These are phyloP conservation scores for Cylindrodendrum hubeiense DNA, from an alignment of 2,329 filamentous ascomycete genomes.

Conservation along the genomic window DNA sequence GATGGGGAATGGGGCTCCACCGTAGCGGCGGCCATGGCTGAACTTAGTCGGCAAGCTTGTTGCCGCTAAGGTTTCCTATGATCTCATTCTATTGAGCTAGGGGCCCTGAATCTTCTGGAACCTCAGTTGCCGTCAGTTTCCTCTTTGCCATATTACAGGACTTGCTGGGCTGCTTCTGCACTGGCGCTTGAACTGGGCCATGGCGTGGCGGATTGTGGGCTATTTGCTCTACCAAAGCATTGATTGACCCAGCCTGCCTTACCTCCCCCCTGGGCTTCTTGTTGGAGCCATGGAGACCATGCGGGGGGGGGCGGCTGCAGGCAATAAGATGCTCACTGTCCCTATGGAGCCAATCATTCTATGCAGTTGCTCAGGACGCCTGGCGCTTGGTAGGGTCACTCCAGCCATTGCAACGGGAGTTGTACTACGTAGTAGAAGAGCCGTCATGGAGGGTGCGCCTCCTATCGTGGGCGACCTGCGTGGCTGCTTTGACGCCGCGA, in stretches of 20 bases:
- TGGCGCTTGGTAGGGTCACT: neutral
- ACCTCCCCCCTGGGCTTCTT: neutral
- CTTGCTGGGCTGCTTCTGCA: constrained; percentile 1
- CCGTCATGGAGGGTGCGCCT: constrained; percentile 6
- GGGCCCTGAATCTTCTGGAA: neutral
- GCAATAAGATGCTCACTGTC: neutral
- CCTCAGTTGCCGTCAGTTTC: neutral
- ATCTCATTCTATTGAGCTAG: constrained; percentile 8
- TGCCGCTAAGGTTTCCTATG: constrained; percentile 9
- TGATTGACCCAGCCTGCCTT: constrained; percentile 1
- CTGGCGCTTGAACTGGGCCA: constrained; percentile 7
- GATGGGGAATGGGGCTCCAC: constrained; percentile 7
- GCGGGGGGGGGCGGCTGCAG: neutral
- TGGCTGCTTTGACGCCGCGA: neutral
- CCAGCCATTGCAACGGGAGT: constrained; percentile 3
- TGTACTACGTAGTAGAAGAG: neutral
- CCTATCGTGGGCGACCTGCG: constrained; percentile 16
- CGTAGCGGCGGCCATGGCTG: neutral
- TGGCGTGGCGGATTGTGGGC: constrained; percentile 14
- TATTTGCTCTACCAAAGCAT: constrained; percentile 3
- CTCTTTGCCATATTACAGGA: neutral
- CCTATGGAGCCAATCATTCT: neutral
- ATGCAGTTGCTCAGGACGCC: neutral
- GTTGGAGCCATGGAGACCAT: neutral
- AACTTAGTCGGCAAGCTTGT: constrained; percentile 12